Conservation (phyloP, 257 asterid species). For the Solanum lycopersicoides region DNA sequence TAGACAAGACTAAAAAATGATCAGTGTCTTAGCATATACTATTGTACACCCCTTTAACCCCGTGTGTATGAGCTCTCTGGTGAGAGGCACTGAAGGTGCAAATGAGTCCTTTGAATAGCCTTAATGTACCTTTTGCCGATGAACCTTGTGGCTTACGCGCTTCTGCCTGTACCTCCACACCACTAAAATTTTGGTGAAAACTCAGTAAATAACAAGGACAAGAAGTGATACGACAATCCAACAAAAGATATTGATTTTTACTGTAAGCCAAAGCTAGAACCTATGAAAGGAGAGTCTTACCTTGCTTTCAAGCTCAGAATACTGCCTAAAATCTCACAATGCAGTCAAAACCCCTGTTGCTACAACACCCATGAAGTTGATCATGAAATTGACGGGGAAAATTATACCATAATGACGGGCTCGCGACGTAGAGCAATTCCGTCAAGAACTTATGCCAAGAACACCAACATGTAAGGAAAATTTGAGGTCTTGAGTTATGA, state of each 20-base stretch:
- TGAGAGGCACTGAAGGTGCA: background rate
- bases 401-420: background rate
- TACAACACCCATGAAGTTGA: background rate
- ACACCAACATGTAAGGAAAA: background rate
- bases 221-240: background rate
- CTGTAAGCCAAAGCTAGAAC: background rate
- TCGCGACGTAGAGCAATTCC: background rate
- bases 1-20: background rate
- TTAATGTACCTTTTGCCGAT: background rate
- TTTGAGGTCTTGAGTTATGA: background rate
- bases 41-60: background rate
- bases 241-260: background rate
- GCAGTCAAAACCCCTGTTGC: background rate
- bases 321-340: background rate
- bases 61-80: background rate
- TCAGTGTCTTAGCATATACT: background rate
- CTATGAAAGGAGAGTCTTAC: background rate
- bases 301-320: background rate
- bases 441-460: background rate
- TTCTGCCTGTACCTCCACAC: background rate
- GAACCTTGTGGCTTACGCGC: background rate
- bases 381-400: background rate
- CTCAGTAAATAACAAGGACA: background rate
- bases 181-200: background rate
- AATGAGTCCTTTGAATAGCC: background rate